These are phyloP conservation scores for Aureobasidium namibiae DNA, from an alignment of 2,329 filamentous ascomycete genomes.

Conservation along the genomic window DNA sequence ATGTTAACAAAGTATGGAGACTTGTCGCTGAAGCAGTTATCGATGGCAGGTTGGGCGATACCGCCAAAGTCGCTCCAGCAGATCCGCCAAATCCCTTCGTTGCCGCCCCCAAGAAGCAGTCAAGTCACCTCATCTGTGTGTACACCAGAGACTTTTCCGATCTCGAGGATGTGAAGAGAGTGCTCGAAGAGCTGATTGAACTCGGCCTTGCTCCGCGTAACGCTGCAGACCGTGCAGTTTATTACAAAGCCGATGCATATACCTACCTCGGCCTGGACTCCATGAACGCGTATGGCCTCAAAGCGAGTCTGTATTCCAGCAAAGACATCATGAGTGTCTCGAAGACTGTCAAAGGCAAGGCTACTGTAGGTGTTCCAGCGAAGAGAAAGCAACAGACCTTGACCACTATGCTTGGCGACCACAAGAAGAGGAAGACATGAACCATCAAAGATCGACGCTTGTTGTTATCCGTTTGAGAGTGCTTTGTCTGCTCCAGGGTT, in stretches of 20 bases:
- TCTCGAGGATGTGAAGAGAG: slow-evolving; percentile 57
- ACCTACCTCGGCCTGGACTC: slow-evolving; percentile 35
- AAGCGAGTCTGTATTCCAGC: slow-evolving; percentile 37
- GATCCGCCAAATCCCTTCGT: slow-evolving; percentile 30
- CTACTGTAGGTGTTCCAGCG: neutral
- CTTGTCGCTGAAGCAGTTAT: slow-evolving; percentile 59
- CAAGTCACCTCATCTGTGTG: slow-evolving; percentile 55
- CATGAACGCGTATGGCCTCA: slow-evolving; percentile 32
- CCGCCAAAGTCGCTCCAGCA: slow-evolving; percentile 63
- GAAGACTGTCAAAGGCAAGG: neutral
- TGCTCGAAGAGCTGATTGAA: slow-evolving; percentile 42
- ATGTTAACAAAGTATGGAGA: slow-evolving; percentile 58
- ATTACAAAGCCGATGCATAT: slow-evolving; percentile 66
- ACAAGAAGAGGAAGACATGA: neutral
- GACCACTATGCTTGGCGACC: neutral
- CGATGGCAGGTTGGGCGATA: slow-evolving; percentile 60
- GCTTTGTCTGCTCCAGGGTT: neutral
- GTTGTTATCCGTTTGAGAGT: neutral
- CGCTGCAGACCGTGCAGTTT: slow-evolving; percentile 44
- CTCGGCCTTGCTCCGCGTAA: slow-evolving; percentile 48
- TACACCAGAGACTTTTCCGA: slow-evolving; percentile 72
- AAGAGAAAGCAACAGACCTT: neutral
- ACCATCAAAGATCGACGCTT: neutral
- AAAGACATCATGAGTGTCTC: slow-evolving; percentile 22
- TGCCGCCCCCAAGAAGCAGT: slow-evolving; percentile 25